Evolutionary conservation across 495 filamentous ascomycete genomes (phyloP), one percentile per base, ranked within the genome.

Genomic region (Penicillium arizonense): DNA sequence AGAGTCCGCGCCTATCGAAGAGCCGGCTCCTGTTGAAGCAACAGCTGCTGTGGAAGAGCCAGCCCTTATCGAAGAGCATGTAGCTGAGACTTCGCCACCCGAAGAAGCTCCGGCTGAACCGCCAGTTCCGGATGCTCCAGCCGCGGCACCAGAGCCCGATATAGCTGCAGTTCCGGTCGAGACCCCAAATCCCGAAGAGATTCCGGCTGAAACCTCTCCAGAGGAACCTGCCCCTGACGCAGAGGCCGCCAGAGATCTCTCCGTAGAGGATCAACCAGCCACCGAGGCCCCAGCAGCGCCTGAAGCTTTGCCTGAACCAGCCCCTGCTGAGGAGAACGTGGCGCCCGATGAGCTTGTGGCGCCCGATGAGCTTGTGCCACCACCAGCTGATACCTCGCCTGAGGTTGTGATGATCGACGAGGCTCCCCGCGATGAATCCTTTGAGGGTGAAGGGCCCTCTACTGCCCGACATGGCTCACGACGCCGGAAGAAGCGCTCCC

Each of bases 401-500:
- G 48, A 43, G 8, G 30, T 35, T 18, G 39, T 42, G 10, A 43
- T 50, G 28, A 33, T 50, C 39, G 38, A 33, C 20, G 53, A 53
- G 20, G 43, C 37, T 24, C 23, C 21, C 28, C 53, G 42, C 1
- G 59, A 57, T 6, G 54, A 53, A 21, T 41, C 51, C 11, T 11
- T 46, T n/a, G 50, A 50, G 23, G 43, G 42, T 20, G 53, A 38
- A n/a, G 59, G 55, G 13, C 52, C 56, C 16, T 37, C 52, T 23
- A 44, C 58, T 57, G 44, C 41, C 3, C 48, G 42, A 13, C 53
- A 55, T 28, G 48, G 33, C 20, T 56, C 65, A 7, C 62, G 62
- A 36, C 69, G 64, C 43, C 70, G 61, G 35, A 71, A 68, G 60
- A 65, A 59, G 50, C 68, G 65, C 3, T 62, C 70, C 5, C 53